These are phyloP conservation scores for Loxodes magnus DNA, from an alignment of 73 alveolate species.

Conservation along the genomic window DNA sequence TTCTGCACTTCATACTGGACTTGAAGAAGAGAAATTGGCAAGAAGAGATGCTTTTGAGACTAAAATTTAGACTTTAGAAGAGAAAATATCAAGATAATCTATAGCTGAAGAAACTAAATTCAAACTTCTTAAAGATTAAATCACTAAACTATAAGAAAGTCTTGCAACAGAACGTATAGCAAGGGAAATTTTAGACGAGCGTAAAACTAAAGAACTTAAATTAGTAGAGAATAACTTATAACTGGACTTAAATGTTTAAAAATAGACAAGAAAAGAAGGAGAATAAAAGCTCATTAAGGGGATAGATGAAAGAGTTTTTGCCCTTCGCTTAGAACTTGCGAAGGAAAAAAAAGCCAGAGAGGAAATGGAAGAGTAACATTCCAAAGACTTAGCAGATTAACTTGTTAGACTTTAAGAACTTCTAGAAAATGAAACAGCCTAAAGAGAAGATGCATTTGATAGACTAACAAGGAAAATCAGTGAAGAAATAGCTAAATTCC, in stretches of 20 bases:
- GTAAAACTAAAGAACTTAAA: slow-evolving; percentile 30
- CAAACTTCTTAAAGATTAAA: slow-evolving; percentile 24
- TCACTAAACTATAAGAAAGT: slow-evolving; percentile 18
- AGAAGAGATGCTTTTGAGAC: slow-evolving; percentile 1
- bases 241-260: slow-evolving; percentile 31
- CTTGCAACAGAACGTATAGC: slow-evolving; percentile 13
- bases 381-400: slow-evolving; percentile 8
- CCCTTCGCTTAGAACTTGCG: slow-evolving; percentile 34
- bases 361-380: slow-evolving; percentile 10
- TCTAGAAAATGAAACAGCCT: slow-evolving; percentile 1
- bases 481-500: slow-evolving; percentile 7
- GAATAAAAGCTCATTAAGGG: slow-evolving; percentile 21
- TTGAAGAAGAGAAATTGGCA: background rate
- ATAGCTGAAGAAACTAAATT: slow-evolving; percentile 22
- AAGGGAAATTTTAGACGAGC: slow-evolving; percentile 28
- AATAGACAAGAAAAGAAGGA: slow-evolving; percentile 28
- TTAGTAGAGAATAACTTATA: slow-evolving; percentile 22
- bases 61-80: slow-evolving; percentile 2
- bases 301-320: slow-evolving; percentile 29
- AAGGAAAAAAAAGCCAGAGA: slow-evolving; percentile 53
- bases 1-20: background rate
- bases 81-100: background rate
- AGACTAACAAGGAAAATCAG: background rate
- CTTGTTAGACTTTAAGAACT: slow-evolving; percentile 4
- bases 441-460: slow-evolving; percentile 6